Evolutionary conservation across 805 yeast species (phyloP), one percentile per base, ranked within the genome.

Genomic region (Saturnispora quitensis): DNA sequence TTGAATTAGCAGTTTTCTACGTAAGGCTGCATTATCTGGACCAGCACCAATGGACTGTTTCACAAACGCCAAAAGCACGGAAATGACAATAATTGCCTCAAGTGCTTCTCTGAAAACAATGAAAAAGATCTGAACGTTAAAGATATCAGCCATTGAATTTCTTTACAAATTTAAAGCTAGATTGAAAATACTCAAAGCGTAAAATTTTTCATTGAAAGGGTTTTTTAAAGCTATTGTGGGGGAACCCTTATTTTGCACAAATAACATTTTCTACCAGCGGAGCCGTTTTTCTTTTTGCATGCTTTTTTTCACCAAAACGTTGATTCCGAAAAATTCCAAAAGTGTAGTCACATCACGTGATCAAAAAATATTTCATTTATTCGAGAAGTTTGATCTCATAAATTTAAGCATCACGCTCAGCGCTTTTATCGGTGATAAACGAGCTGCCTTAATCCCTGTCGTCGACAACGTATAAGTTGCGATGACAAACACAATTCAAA

Each of bases 21-120:
- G 68, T 56, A 91, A 71, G 51, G 73, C 74, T 58, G 79, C 81
- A 69, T 60, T 56, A 22, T 54, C 51, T 15, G 62, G 60, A n/a
- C 48, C 52, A 3, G 10, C 4, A 43, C 86, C 96, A 58, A 90
- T 76, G 56, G 96, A 86, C 70, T 89, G 97, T 69, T 89, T 88
- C 60, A 90, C 75, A 73, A 91, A 91, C 35, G 98, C 95, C 53
- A 91, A 75, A 57, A 91, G 74, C 46, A 91, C 97, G 8, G 98
- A 89, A 56, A 93, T 85, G 57, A 91, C 86, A 58, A 91, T 78
- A 50, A 89, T 82, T 18, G 98, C 99, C 72, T 91, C 99, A 57
- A 91, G 73, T 49, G 95, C 74, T 73, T 91, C 99, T 76, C 99
- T 85, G 68, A 91, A 84, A 53, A 89, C 93, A 59, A 90, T 84